A percentile compares a stretch with the other conserved stretches of the same genome.
phyloP scores from a whole-genome alignment of 305 asterid genomes.

The Ruellia speciosa region DNA sequence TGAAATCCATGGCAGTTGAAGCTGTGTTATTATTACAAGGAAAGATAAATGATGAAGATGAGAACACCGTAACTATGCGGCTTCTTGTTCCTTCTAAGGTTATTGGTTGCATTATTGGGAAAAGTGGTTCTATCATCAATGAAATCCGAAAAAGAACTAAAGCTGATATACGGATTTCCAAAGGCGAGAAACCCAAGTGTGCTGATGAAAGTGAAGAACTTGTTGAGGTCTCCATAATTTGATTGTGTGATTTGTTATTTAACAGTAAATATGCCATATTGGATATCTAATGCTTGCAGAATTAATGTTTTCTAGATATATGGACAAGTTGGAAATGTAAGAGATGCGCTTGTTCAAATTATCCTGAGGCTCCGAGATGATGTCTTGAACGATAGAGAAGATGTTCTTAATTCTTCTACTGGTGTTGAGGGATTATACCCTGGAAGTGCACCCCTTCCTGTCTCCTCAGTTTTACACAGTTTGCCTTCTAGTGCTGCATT shows the following conservation, averaged over 20 bases:
- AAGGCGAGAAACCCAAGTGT: conserved; percentile 69
- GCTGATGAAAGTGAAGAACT: conserved; percentile 72
- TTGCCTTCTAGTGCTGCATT: conserved; percentile 45
- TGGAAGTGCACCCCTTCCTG: conserved; percentile 46
- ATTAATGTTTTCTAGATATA: conserved; percentile 36
- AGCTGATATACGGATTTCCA: conserved; percentile 80
- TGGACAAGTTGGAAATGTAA: conserved; percentile 65
- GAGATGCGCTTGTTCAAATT: conserved; percentile 91
- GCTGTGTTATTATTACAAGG: conserved; percentile 81
- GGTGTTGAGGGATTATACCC: conserved; percentile 46
- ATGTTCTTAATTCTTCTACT: conserved; percentile 44
- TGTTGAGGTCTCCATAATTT: conserved; percentile 54
- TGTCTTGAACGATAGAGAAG: conserved; percentile 65
- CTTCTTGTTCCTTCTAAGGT: conserved; percentile 81
- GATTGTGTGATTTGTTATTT: conserved; percentile 16
- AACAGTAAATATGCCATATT: conserved; percentile 4
- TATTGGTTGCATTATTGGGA: conserved; percentile 88
- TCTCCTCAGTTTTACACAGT: conserved; percentile 46
- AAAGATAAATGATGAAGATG: conserved; percentile 80
- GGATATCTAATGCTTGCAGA: conserved; percentile 22
- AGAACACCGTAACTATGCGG: conserved; percentile 50
- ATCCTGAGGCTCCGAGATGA: conserved; percentile 84
- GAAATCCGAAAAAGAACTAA: conserved; percentile 84
- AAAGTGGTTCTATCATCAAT: conserved; percentile 73
- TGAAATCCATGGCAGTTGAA: conserved; percentile 86